Base-by-base conservation (phyloP, 164 flowering plant species). In the Aristolochia fimbriata region DNA sequence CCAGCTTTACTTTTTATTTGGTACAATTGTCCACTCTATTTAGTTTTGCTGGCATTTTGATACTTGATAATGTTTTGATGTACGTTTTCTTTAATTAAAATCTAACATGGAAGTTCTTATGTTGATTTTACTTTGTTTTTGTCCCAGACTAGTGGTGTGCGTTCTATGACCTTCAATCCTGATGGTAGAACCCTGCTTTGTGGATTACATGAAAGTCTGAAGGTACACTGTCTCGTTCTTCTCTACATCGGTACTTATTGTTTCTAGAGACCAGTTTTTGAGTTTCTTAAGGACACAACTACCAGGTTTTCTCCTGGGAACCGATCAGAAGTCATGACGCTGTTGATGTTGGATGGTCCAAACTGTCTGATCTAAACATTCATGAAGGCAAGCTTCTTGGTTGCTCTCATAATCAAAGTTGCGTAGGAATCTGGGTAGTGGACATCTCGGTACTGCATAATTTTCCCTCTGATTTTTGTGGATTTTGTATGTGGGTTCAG, bases 381-480 rank as follows among this genome's bases (percentile, higher is more conserved):
- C 95, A 91, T 52, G 99, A 94, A 60, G 99, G 97, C 58, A 94
- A 94, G 77, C 99, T 94, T 70, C 95, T 94, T 70, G 99, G 97
- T 19, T 94, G 99, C 78, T 94, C 98, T 25, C 88, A 74, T 61
- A 90, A 94, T 76, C 99, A 94, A 76, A 91, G 95, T 70, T 94
- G 97, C 77, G 99, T 94, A 63, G 99, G 97, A 59, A 91, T 94
- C 15, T 94, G 99, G 99, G 99, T 94, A 57, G 97, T 85, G 46
- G 99, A 94, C 74, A 80, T 88, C 67, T 81, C 89, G 89, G 98
- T 93, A 87, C 51, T 50, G 41, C 52, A 53, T 64, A 15, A 3
- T 61, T 53, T 59, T 54, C 53, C 31, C n/a, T 48, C n/a, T 52
- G 43, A 37, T 47, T 43, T 41, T 27, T 25, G 15, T 61, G 56